Evolutionary conservation across 805 yeast species (phyloP).

Genomic region (Cyberlindnera subsufficiens): DNA sequence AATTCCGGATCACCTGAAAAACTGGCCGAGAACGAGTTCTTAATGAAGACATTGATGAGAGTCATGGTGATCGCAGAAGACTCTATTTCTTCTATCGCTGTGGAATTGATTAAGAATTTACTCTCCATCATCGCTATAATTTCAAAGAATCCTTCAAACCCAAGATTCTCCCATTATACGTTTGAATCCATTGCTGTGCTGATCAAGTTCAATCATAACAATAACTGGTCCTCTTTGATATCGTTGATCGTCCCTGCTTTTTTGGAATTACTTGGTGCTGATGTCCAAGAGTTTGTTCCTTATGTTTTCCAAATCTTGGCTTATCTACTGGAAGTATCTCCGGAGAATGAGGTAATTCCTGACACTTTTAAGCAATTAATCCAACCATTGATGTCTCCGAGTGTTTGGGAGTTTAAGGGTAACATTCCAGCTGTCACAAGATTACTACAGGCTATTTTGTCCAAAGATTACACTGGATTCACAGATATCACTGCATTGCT

Average conservation of each 20-base stretch:
- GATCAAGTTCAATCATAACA: constrained; percentile 42
- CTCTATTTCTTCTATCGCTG: constrained; percentile 39
- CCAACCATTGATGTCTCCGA: constrained; percentile 82
- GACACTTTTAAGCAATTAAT: constrained; percentile 57
- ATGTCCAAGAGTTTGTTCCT: constrained; percentile 91
- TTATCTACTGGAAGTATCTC: constrained; percentile 60
- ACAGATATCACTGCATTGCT: constrained; percentile 67
- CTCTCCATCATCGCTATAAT: constrained; percentile 64
- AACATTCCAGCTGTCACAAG: constrained; percentile 91
- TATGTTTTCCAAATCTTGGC: constrained; percentile 90
- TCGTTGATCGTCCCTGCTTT: constrained; percentile 59
- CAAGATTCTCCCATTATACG: constrained; percentile 83
- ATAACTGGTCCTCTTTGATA: constrained; percentile 28
- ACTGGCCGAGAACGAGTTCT: constrained; percentile 89
- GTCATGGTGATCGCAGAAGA: constrained; percentile 70
- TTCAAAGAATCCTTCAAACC: constrained; percentile 89
- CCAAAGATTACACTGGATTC: constrained; percentile 29
- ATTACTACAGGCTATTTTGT: constrained; percentile 61
- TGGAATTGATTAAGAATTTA: constrained; percentile 54
- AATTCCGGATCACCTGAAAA: constrained; percentile 74
- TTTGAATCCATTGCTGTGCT: constrained; percentile 85
- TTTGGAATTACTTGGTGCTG: constrained; percentile 64
- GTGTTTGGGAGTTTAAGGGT: constrained; percentile 89
- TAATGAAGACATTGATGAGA: constrained; percentile 86
- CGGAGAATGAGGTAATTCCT: constrained; percentile 48